These are phyloP conservation scores for Spergularia azorica DNA, from an alignment of 179 eudicot genomes.

Conservation along the genomic window DNA sequence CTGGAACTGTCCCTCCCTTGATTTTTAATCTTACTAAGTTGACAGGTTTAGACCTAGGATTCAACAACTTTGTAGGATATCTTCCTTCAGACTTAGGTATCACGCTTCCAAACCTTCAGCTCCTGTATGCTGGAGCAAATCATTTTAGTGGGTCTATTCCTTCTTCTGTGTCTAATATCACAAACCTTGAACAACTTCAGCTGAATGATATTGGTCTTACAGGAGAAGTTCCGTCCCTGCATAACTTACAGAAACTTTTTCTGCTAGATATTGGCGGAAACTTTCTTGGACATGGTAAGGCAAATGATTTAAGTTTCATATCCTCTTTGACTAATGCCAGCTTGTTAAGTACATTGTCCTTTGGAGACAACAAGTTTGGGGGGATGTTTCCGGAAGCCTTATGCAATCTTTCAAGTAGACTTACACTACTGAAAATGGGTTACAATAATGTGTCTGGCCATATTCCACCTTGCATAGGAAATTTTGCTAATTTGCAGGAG, in stretches of 20 bases:
- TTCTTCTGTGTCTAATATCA: constrained; percentile 8
- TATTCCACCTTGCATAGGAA: constrained; percentile 15
- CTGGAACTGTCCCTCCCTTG: constrained; percentile 7
- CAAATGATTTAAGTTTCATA: constrained; percentile 16
- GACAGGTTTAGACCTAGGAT: not conserved
- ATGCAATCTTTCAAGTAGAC: constrained; percentile 22
- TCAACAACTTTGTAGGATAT: not conserved
- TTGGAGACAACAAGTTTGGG: constrained; percentile 3
- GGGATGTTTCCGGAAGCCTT: constrained; percentile 14
- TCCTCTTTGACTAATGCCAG: constrained; percentile 23
- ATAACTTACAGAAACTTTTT: not conserved
- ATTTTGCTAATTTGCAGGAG: not conserved
- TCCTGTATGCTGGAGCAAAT: constrained; percentile 2
- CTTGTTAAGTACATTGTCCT: constrained; percentile 1
- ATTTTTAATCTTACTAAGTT: not conserved
- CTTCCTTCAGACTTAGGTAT: constrained; percentile 1
- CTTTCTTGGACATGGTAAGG: constrained; percentile 13
- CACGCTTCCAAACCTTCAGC: constrained; percentile 10
- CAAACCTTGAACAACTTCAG: constrained; percentile 19
- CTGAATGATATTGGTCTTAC: constrained; percentile 7
- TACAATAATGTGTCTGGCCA: constrained; percentile 20
- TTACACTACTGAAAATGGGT: not conserved
- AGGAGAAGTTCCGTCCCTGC: constrained; percentile 25
- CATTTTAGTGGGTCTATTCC: constrained; percentile 5
- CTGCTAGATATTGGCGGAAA: constrained; percentile 2